A percentile compares a stretch with the other conserved stretches of the same genome.
phyloP scores from a whole-genome alignment of 23 red algal species.

The Pyropia yezoensis region DNA sequence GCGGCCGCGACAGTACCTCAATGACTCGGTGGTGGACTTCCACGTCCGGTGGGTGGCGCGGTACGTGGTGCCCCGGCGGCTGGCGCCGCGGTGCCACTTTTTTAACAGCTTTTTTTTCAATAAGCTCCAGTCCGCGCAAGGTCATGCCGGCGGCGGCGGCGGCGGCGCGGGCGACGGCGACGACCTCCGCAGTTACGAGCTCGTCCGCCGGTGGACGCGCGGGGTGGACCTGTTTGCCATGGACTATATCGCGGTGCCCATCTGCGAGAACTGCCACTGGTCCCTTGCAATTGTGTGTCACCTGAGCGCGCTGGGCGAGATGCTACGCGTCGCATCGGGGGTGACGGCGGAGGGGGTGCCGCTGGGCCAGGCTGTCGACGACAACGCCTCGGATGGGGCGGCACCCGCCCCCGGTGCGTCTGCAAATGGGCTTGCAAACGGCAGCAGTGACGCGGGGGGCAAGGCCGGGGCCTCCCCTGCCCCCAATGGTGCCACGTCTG shows the following conservation, averaged over 20 bases:
- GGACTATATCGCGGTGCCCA: conserved; percentile 71
- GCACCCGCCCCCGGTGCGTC: too few relatives aligned
- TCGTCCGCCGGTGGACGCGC: conserved; percentile 66
- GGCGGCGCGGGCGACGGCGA: too few relatives aligned
- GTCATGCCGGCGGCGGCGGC: neutral
- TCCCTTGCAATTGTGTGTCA: conserved; percentile 66
- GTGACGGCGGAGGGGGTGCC: too few relatives aligned
- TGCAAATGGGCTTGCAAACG: too few relatives aligned
- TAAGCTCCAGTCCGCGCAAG: conserved; percentile 5
- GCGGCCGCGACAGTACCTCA: conserved; percentile 42
- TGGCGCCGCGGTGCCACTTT: conserved; percentile 13
- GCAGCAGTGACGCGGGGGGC: too few relatives aligned
- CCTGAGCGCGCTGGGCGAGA: conserved; percentile 1
- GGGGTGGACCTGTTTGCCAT: conserved; percentile 57
- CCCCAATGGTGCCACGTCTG: too few relatives aligned
- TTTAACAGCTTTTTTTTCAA: conserved; percentile 91
- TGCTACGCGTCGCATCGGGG: too few relatives aligned
- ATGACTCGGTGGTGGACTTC: conserved; percentile 82
- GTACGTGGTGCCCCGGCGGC: conserved; percentile 7
- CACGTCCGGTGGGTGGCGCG: conserved; percentile 52
- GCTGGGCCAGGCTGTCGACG: neutral
- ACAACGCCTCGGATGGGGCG: neutral
- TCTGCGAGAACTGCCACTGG: conserved; percentile 82
- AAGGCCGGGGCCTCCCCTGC: too few relatives aligned
- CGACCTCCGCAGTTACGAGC: conserved; percentile 24